Evolutionary conservation across 306 rosid species (phyloP).

Genomic region (Acacia melanoxylon): DNA sequence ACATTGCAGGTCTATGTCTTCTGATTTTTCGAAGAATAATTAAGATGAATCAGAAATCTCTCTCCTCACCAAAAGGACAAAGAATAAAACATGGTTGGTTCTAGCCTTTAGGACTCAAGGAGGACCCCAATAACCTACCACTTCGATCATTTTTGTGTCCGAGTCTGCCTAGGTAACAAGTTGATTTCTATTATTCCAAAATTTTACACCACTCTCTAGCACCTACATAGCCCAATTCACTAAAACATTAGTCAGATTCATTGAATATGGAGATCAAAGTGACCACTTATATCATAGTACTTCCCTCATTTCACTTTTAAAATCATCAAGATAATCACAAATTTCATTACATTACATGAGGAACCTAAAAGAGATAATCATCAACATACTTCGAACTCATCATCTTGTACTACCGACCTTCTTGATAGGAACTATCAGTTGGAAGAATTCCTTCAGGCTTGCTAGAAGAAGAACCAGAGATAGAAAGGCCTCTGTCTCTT

Average conservation of each 20-base stretch:
- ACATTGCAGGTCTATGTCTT: neutral
- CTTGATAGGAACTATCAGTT: slow-evolving; percentile 15
- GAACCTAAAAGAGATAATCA: neutral
- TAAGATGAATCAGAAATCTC: neutral
- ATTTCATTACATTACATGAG: neutral
- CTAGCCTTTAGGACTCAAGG: neutral
- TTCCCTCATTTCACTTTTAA: neutral
- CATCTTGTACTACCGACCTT: slow-evolving; percentile 36
- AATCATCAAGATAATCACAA: neutral
- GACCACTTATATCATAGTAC: neutral
- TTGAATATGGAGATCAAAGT: neutral
- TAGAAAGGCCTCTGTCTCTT: neutral
- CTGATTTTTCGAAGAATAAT: neutral
- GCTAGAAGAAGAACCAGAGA: slow-evolving; percentile 42
- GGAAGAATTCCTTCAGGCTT: slow-evolving; percentile 27
- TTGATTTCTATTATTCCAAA: no score
- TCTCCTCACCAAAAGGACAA: neutral
- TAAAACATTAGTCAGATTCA: neutral
- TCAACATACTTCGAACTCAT: neutral
- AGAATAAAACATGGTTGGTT: neutral
- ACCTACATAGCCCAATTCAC: neutral
- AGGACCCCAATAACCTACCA: neutral
- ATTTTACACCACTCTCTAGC: neutral
- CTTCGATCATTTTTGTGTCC: neutral
- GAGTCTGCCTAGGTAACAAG: neutral